phyloP scores from a whole-genome alignment of 306 rosid genomes.

The Medicago lupulina region DNA sequence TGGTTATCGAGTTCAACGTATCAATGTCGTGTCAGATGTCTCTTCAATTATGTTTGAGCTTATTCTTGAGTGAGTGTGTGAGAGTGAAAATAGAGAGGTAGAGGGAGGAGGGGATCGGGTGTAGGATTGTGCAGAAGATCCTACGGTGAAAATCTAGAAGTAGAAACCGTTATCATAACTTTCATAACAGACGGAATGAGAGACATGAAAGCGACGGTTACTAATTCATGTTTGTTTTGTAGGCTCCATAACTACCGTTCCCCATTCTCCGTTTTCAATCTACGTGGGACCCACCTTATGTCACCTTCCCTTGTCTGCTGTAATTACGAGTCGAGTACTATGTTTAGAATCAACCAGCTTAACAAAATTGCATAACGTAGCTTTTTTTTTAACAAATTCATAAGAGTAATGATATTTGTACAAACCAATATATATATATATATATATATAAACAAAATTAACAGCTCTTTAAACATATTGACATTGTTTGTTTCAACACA shows the following conservation, averaged over 20 bases:
- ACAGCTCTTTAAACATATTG: too few relatives aligned
- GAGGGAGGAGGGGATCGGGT: conserved; percentile 28
- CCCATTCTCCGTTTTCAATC: not conserved
- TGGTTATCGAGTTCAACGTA: too few relatives aligned
- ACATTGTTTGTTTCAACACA: too few relatives aligned
- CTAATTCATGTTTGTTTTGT: not conserved
- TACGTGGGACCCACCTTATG: conserved; percentile 48
- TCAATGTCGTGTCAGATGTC: too few relatives aligned
- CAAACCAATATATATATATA: too few relatives aligned
- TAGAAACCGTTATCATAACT: conserved; percentile 22
- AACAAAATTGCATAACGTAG: too few relatives aligned
- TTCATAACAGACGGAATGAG: conserved; percentile 23
- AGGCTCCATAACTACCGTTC: conserved; percentile 32
- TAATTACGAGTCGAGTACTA: not conserved
- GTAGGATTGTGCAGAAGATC: conserved; percentile 28
- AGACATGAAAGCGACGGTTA: conserved; percentile 46
- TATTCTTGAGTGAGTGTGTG: not conserved
- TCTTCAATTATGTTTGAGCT: too few relatives aligned
- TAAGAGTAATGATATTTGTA: too few relatives aligned
- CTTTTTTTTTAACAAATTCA: too few relatives aligned
- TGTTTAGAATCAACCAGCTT: not conserved
- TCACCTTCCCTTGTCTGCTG: conserved; percentile 23
- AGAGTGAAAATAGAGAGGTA: not conserved
- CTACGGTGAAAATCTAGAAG: not conserved
- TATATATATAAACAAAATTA: too few relatives aligned